Evolutionary conservation across 2,329 filamentous ascomycete genomes (phyloP).

Genomic region (Hypoxylon sp.): DNA sequence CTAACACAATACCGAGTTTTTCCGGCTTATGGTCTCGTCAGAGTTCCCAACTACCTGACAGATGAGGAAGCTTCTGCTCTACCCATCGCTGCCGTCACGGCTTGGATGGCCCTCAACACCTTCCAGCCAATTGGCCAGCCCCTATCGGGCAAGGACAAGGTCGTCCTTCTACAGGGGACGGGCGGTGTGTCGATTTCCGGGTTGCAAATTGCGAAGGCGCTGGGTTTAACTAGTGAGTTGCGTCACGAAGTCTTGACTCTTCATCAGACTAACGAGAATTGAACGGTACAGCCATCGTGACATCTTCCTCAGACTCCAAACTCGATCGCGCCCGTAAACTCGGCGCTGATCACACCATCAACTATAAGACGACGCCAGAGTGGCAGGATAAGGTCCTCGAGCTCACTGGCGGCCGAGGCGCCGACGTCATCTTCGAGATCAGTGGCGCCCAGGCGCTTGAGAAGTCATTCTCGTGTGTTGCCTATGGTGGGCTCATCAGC

Average conservation of each 20-base stretch:
- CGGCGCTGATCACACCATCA: conserved; percentile 64
- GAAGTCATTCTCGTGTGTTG: conserved; percentile 63
- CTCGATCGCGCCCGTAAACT: conserved; percentile 56
- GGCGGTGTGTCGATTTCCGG: conserved; percentile 68
- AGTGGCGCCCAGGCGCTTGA: conserved; percentile 59
- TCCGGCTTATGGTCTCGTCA: conserved; percentile 68
- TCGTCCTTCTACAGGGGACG: conserved; percentile 69
- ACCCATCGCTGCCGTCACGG: conserved; percentile 74
- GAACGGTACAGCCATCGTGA: conserved; percentile 60
- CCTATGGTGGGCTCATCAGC: conserved; percentile 62
- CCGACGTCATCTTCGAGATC: conserved; percentile 59
- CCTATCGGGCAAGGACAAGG: conserved; percentile 60
- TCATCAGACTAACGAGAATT: neutral
- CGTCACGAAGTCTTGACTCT: neutral
- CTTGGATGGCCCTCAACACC: conserved; percentile 76
- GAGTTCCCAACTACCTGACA: conserved; percentile 68
- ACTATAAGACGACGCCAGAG: conserved; percentile 63
- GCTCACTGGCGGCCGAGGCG: conserved; percentile 62
- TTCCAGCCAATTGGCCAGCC: conserved; percentile 69
- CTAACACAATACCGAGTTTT: conserved; percentile 74
- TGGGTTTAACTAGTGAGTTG: conserved; percentile 63
- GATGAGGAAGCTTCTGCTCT: conserved; percentile 73
- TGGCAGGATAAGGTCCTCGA: conserved; percentile 63
- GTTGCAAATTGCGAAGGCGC: conserved; percentile 68
- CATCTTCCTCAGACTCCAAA: conserved; percentile 67